Percentiles rank a stretch among this genome's conserved stretches.
Conservation (phyloP, 345 rosid genomes). For the Camelina sativa region DNA sequence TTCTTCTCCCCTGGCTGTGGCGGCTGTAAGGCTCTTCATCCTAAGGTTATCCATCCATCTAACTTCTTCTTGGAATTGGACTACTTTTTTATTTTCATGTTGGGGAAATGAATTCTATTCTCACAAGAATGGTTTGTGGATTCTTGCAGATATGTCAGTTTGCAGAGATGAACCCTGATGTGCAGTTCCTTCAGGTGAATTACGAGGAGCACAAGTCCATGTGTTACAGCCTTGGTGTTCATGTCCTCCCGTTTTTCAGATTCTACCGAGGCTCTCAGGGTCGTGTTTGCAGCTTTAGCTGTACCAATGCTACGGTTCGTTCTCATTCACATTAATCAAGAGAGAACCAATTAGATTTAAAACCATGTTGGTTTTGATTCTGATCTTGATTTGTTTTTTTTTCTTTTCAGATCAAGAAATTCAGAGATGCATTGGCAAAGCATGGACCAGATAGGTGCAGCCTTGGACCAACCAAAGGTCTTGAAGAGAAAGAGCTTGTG, state of each 20-base stretch:
- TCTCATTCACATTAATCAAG: neutral
- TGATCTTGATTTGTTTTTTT: neutral
- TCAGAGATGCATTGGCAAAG: slow-evolving; percentile 88
- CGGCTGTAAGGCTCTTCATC: slow-evolving; percentile 96
- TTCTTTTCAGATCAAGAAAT: slow-evolving; percentile 77
- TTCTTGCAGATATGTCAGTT: slow-evolving; percentile 73
- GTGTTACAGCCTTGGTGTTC: slow-evolving; percentile 93
- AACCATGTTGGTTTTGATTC: neutral
- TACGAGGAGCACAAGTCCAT: slow-evolving; percentile 94
- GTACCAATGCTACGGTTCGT: slow-evolving; percentile 97
- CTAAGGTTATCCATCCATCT: slow-evolving; percentile 56
- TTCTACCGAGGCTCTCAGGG: slow-evolving; percentile 90
- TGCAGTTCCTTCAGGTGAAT: slow-evolving; percentile 84
- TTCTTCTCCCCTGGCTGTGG: slow-evolving; percentile 99
- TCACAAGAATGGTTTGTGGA: slow-evolving; percentile 11
- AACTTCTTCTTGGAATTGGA: neutral
- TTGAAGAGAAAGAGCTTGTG: slow-evolving; percentile 88
- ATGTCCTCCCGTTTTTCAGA: slow-evolving; percentile 89
- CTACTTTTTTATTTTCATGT: neutral
- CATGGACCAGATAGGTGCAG: slow-evolving; percentile 80
- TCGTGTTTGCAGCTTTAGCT: slow-evolving; percentile 93
- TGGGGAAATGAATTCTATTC: neutral
- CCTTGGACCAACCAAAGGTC: slow-evolving; percentile 77
- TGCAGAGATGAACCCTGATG: slow-evolving; percentile 78
- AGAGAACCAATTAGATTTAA: neutral